A percentile compares a stretch with the other conserved stretches of the same genome.
Conservation (phyloP, 257 asterid genomes). For the Scutellaria barbata region DNA sequence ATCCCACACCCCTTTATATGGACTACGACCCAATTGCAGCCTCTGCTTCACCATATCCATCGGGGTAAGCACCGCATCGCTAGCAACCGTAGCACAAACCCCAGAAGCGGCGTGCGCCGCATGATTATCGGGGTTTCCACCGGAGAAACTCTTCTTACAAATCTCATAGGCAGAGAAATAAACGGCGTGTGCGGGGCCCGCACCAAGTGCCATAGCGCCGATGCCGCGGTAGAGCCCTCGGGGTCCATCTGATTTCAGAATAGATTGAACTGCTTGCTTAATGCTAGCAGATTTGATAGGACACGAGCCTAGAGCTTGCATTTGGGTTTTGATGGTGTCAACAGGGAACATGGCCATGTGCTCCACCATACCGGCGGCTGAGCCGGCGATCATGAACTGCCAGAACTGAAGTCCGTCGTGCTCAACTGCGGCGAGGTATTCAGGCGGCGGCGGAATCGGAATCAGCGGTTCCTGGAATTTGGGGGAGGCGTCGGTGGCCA, state of each 20-base stretch:
- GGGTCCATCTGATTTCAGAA: slow-evolving; percentile 70
- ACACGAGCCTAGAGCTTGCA: slow-evolving; percentile 93
- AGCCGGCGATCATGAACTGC: slow-evolving; percentile 96
- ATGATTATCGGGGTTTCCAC: slow-evolving; percentile 68
- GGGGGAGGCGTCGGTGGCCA: slow-evolving; percentile 80
- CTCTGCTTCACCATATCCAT: slow-evolving; percentile 99
- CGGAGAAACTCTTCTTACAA: slow-evolving; percentile 71
- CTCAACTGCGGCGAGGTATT: slow-evolving; percentile 48
- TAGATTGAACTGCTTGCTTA: slow-evolving; percentile 63
- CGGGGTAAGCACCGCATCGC: slow-evolving; percentile 91
- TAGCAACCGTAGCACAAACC: slow-evolving; percentile 82
- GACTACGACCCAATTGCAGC: slow-evolving; percentile 80
- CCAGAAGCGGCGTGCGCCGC: slow-evolving; percentile 83
- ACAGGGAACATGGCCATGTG: slow-evolving; percentile 99
- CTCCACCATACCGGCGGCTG: slow-evolving; percentile 88
- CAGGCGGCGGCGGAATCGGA: slow-evolving; percentile 58
- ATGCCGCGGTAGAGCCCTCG: slow-evolving; percentile 87
- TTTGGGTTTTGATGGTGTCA: slow-evolving; percentile 87
- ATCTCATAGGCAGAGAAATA: slow-evolving; percentile 86
- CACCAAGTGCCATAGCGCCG: slow-evolving; percentile 97
- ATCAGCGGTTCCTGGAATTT: slow-evolving; percentile 69
- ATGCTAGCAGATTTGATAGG: slow-evolving; percentile 73
- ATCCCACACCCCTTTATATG: slow-evolving; percentile 80
- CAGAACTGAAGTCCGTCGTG: slow-evolving; percentile 90
- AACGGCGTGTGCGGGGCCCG: slow-evolving; percentile 97